Base-by-base conservation (phyloP, 2,329 filamentous ascomycete species). In the Pseudonectria buxi region DNA sequence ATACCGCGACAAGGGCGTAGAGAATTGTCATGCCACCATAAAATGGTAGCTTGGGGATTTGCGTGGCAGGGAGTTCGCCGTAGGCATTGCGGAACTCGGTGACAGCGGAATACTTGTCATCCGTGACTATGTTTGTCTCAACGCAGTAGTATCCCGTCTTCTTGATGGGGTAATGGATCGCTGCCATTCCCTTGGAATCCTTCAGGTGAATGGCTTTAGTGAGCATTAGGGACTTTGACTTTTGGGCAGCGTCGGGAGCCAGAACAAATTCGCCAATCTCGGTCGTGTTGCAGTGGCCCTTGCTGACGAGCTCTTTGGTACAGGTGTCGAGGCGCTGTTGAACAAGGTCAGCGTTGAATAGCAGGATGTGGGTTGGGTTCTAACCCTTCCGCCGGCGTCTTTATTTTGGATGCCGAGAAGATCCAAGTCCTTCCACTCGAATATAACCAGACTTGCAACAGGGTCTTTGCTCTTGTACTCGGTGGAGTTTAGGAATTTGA, bases 121-220 rank as follows among this genome's bases (percentile, higher is more conserved):
- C 68, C 16, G 72, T 78, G 57, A 78, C 90, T 14, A 74, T 74
- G 45, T 79, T 81, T 2, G 87, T 92, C 34, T 86, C 78, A 40
- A 98, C 82, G 54, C 92, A 98, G 62, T 95, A 98, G 64, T 95
- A 98, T 18, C 92, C 92, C 0, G 92, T 98, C 61, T 86, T 87
- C 54, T 81, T 81, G 51, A 95, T 81, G 6, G 77, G 71, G 58
- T 96, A 98, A 44, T 87, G 85, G 58, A 94, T 77, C 3, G 80
- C 71, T 10, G 72, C 68, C 18, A 22, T 22, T 5, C 9, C 18
- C 18, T 22, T 22, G 2, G 86, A 74, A 37, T 85, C 70, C 46
- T 87, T 90, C 33, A 96, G 71, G 56, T 95, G 80, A 40, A 96
- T 69, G 9, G 88, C 86, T 59, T 84, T 71, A 41, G 87, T 90